Base-by-base conservation (phyloP, 306 rosid genomes). In the Fragaria ananassa region DNA sequence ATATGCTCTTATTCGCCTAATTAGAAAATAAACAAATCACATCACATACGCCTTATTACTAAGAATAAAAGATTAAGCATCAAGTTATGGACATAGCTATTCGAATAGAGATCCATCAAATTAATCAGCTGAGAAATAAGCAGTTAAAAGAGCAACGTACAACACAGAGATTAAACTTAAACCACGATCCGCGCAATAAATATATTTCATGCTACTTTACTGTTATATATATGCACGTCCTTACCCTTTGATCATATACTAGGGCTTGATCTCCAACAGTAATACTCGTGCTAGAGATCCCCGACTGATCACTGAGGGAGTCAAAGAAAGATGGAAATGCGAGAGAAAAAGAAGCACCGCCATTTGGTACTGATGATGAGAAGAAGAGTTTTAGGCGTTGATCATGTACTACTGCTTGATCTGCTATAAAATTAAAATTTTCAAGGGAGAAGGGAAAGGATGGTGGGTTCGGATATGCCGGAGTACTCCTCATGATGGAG, bases 381-480 rank as follows among this genome's bases (percentile, higher is more conserved):
- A 78, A 42, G 25, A 53, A 74, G 67, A 86, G 83, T 57, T 86
- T 75, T 11, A 83, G 76, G 79, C 56, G 65, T 35, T 80, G 88
- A 72, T 80, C 65, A 51, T 85, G 83, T 0, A 29, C 10, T 29
- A 49, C 42, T 29, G 49, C 42, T 37, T 81, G 66, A 44, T 83
- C 83, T 23, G 34, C 75, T 71, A 76, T 71, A 1, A 61, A 29
- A 1, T 27, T 60, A 1, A 60, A 29, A 1, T 27, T 61, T 61
- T 27, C 37, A 29, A 27, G 74, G 73, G 78, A 77, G 71, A 65
- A 81, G 56, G 88, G 68, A 81, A 87, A 81, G n/a, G 80, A n/a
- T 57, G 77, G 74, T 44, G 88, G 84, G 76, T 84, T 83, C 53
- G 84, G 84, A 78, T 78, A 85, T 72, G 74, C 81, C 70, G 96